Conservation (phyloP, 352 stramenopile species). For the Aphanomyces astaci region DNA sequence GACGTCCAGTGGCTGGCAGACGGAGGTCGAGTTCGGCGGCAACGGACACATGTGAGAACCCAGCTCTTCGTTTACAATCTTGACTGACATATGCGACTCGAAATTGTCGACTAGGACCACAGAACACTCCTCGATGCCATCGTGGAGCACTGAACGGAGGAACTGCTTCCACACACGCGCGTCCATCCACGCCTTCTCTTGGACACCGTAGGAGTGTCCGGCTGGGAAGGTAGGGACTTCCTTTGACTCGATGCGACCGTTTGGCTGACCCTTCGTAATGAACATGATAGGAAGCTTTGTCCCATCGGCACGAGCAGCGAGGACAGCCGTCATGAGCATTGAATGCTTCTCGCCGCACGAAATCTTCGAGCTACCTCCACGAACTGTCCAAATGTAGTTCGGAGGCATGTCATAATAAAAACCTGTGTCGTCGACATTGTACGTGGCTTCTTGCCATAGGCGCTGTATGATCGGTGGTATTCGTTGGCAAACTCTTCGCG, state of each 20-base stretch:
- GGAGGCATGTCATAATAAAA: no score
- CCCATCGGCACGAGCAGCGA: constrained; percentile 23
- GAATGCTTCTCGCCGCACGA: constrained; percentile 23
- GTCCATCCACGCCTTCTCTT: constrained; percentile 30
- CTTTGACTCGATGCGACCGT: constrained; percentile 17
- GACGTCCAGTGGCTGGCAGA: constrained; percentile 25
- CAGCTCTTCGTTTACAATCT: neutral
- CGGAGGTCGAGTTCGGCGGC: constrained; percentile 22
- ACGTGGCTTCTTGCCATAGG: neutral
- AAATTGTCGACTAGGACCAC: constrained; percentile 28
- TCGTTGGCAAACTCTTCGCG: neutral
- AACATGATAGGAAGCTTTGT: constrained; percentile 28
- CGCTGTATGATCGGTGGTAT: neutral
- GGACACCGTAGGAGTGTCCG: constrained; percentile 23
- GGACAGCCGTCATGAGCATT: constrained; percentile 16
- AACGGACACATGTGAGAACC: constrained; percentile 11
- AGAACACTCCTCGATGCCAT: constrained; percentile 14
- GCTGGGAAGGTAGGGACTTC: constrained; percentile 23
- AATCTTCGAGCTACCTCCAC: constrained; percentile 22
- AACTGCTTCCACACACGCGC: constrained; percentile 8
- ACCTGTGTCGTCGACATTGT: constrained; percentile 24
- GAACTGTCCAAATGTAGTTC: no score
- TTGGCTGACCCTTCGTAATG: constrained; percentile 20
- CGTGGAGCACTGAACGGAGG: constrained; percentile 1
- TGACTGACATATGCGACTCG: constrained; percentile 24